These are phyloP conservation scores for Botrytis fabae DNA, from an alignment of 2,329 filamentous ascomycete genomes.

Conservation along the genomic window DNA sequence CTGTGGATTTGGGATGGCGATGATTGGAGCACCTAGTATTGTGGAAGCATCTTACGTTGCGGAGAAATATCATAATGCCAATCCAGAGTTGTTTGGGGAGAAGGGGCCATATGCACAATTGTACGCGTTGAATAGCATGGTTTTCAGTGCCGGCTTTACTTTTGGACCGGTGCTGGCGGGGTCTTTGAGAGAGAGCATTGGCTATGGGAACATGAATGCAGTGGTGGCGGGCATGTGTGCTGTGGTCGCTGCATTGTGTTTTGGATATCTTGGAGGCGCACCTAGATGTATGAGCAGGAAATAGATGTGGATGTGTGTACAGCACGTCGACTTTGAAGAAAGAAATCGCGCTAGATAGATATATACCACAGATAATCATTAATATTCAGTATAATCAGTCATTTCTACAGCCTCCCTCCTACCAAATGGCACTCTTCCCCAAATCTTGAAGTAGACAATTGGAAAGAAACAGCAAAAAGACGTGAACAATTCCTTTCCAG, in stretches of 20 bases:
- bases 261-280: constrained; percentile 30
- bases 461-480: neutral
- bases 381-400: neutral
- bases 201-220: constrained; percentile 56
- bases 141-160: constrained; percentile 59
- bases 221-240: constrained; percentile 33
- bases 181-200: constrained; percentile 50
- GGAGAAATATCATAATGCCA: constrained; percentile 55
- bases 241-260: constrained; percentile 29
- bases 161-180: constrained; percentile 60
- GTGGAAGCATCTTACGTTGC: constrained; percentile 59
- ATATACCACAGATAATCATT: neutral
- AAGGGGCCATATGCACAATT: constrained; percentile 64
- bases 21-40: constrained; percentile 54
- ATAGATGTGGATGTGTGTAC: neutral
- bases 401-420: neutral
- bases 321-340: neutral
- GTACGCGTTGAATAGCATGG: constrained; percentile 64
- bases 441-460: neutral
- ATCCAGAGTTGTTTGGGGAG: constrained; percentile 55
- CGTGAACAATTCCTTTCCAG: no score
- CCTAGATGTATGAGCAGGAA: neutral
- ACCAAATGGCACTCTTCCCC: neutral
- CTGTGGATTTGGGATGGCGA: constrained; percentile 53
- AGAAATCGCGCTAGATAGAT: neutral